phyloP scores from a whole-genome alignment of 352 stramenopile genomes.

The Pythium volutum region DNA sequence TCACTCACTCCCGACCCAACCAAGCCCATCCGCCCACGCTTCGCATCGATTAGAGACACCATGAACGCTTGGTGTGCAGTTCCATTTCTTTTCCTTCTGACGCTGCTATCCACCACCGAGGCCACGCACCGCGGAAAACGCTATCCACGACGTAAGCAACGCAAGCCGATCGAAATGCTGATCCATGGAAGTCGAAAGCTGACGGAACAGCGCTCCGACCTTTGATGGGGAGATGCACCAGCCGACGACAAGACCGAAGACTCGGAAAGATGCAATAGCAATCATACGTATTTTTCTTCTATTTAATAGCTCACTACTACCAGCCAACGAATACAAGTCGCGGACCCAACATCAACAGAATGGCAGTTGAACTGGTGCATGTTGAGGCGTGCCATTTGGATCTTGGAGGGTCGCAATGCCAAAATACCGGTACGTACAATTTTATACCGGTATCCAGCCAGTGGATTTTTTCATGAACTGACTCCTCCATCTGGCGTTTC shows the following conservation, averaged over 20 bases:
- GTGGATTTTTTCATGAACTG: neutral
- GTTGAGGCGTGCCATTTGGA: no score
- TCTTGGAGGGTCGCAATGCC: constrained; percentile 2
- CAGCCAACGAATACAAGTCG: neutral
- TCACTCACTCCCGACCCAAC: no score
- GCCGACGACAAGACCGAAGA: neutral
- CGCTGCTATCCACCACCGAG: neutral
- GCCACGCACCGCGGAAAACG: neutral
- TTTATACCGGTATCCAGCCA: neutral
- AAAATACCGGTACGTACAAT: neutral
- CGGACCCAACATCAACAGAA: neutral
- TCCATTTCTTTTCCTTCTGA: neutral
- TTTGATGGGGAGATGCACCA: neutral
- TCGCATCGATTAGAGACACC: neutral
- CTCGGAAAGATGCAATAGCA: no score
- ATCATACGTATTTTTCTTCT: no score
- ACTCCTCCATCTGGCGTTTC: constrained; percentile 4
- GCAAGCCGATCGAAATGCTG: neutral
- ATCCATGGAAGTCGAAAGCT: neutral
- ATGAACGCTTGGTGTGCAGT: neutral
- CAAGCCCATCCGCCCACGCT: neutral
- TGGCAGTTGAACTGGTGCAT: neutral
- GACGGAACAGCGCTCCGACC: neutral
- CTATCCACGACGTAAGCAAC: neutral
- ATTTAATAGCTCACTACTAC: no score